Base-by-base conservation (phyloP, 2,329 filamentous ascomycete species). In the Ciborinia camelliae region DNA sequence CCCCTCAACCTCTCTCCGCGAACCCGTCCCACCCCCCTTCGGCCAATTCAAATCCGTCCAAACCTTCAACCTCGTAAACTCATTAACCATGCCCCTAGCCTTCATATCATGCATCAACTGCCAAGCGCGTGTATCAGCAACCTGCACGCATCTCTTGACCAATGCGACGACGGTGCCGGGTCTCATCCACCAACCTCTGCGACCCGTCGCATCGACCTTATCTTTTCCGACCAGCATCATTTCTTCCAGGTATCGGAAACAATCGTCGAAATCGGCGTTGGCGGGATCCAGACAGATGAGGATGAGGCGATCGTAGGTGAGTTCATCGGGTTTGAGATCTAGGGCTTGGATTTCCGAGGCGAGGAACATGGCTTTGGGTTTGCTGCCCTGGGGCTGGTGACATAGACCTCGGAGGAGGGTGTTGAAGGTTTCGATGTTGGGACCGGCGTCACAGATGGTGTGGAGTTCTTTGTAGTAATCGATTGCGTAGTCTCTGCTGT, bases 281-380 rank as follows among this genome's bases (percentile, higher is more conserved):
- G 64, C 64, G 4, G 47, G 23, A 3, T 64, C 43, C 5, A 84
- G 69, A 70, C 86, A 89, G 51, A 86, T 79, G 15, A 86, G 73
- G 20, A 89, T 81, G 14, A 90, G 76, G 5, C 82, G 79, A 69
- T 89, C 86, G 69, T 89, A 89, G 0, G 86, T 89, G 23, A 81
- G 69, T n/a, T 76, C 72, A 66, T 86, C 80, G 0, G 87, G 85
- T 20, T 77, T 71, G 35, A 89, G 75, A 9, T 78, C 77, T 10
- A 86, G 76, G 12, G 81, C 79, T 7, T 82, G 77, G 82, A 90
- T 87, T 71, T 90, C 87, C 20, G 81, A 79, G 12, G 85, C 81
- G 2, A 89, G 75, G 71, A 86, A 88, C 75, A 86, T 85, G 52
- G 85, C 85, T 7, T 82, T 76, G 45, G 83, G 78, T 65, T 84